Base-by-base conservation (phyloP, 2,329 filamentous ascomycete genomes). In the Xylariaceae sp. region DNA sequence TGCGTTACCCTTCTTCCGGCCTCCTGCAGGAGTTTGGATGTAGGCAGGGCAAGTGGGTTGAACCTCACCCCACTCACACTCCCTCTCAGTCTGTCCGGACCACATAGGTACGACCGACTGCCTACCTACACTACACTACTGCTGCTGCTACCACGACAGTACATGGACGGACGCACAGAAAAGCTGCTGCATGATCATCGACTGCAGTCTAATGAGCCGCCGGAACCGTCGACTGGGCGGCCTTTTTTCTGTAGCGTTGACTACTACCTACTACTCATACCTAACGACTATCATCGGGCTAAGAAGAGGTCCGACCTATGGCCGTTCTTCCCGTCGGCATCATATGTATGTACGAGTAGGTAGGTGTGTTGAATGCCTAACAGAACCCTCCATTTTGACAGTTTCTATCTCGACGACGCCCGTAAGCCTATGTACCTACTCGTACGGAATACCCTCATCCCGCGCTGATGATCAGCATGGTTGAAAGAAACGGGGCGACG, bases 31-130 rank as follows among this genome's bases (percentile, higher is more conserved):
- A 56, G 30, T 56, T 53, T 30, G 23, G 51, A 58, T 57, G 55
- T 55, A 44, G 54, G 18, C 47, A 23, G 6, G 8, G 15, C 7
- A n/a, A 47, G 44, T n/a, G 15, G 44, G 44, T n/a, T 9, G 23
- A 17, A 35, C 58, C 42, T 34, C 37, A 15, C 62, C 55, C 62
- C 62, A 64, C 60, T 58, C 60, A 62, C 62, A 62, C 62, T 50
- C 50, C 39, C 1, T n/a, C 42, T n/a, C 42, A 6, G 5, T n/a
- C 13, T 15, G 37, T 42, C 11, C 37, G 37, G 23, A 30, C 23
- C 23, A 30, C 23, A 30, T 30, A n/a, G n/a, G n/a, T n/a, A 30
- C 23, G 23, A 30, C 23, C 23, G 23, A 30, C 23, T 30, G 23
- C 13, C 37, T 42, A 8, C 37, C 37, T 42, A 42, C 23, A 30